Percentiles rank a stretch among this genome's conserved stretches.
Evolutionary conservation across 2,329 filamentous ascomycete genomes (phyloP).

Genomic region (Myriosclerotinia curreyana): DNA sequence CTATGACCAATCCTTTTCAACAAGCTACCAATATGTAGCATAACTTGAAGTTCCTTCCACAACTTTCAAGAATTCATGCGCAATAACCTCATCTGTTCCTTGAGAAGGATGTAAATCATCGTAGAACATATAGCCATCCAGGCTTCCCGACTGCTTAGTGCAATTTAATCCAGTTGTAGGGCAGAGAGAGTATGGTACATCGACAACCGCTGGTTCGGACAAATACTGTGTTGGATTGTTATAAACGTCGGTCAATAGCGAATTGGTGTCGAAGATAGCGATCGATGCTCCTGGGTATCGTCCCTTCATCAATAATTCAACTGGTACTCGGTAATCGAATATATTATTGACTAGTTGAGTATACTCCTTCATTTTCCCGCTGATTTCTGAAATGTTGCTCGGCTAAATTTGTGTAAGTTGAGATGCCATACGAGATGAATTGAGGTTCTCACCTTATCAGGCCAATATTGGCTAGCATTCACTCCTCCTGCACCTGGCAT

Average conservation of each 20-base stretch:
- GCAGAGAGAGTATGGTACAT: slow-evolving; percentile 57
- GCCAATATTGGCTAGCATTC: slow-evolving; percentile 47
- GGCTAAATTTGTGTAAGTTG: slow-evolving; percentile 42
- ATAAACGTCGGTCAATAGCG: slow-evolving; percentile 63
- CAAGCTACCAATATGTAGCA: slow-evolving; percentile 38
- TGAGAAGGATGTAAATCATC: slow-evolving; percentile 71
- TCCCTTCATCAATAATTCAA: slow-evolving; percentile 44
- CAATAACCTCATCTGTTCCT: slow-evolving; percentile 57
- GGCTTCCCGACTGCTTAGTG: slow-evolving; percentile 38
- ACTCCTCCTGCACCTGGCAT: slow-evolving; percentile 45
- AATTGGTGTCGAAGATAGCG: slow-evolving; percentile 65
- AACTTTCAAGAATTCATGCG: slow-evolving; percentile 54
- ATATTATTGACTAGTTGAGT: slow-evolving; percentile 50
- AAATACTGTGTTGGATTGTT: slow-evolving; percentile 59
- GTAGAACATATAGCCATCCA: slow-evolving; percentile 67
- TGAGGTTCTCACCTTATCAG: slow-evolving; percentile 32
- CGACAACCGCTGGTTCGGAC: slow-evolving; percentile 60
- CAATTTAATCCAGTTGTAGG: slow-evolving; percentile 40
- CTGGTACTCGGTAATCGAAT: slow-evolving; percentile 50
- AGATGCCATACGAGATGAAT: not conserved
- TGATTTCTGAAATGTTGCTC: slow-evolving; percentile 49
- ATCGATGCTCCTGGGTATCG: slow-evolving; percentile 59
- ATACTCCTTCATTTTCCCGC: slow-evolving; percentile 51
- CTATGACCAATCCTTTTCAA: not conserved
- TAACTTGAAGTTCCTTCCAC: slow-evolving; percentile 46